Evolutionary conservation across 441 rosid genomes (phyloP).

Genomic region (Gossypium davidsonii): DNA sequence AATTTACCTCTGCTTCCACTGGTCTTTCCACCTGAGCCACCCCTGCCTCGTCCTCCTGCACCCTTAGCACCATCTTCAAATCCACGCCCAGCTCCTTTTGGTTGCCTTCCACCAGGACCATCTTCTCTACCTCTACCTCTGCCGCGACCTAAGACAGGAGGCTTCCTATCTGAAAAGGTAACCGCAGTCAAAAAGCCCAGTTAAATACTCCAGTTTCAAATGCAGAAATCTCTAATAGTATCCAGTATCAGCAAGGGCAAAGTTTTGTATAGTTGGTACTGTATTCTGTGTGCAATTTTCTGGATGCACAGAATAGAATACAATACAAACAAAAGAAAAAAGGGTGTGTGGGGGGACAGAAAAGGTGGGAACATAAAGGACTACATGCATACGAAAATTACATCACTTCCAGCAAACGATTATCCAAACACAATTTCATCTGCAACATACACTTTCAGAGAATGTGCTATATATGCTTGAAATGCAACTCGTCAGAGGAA

Average conservation of each 20-base stretch:
- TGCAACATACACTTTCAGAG: neutral
- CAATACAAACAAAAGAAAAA: neutral
- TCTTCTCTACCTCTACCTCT: constrained; percentile 77
- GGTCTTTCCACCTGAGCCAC: constrained; percentile 49
- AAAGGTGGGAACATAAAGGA: too few relatives aligned
- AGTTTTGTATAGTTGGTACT: neutral
- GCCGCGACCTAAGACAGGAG: constrained; percentile 75
- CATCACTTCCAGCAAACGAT: neutral
- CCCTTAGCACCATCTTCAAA: constrained; percentile 59
- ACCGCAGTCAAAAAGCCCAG: neutral
- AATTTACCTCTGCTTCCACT: constrained; percentile 50
- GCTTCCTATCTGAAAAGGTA: constrained; percentile 35
- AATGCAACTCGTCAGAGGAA: neutral
- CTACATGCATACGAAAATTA: neutral
- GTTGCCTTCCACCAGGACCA: constrained; percentile 50
- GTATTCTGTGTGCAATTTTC: neutral
- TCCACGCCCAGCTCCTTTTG: constrained; percentile 63
- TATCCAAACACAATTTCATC: neutral
- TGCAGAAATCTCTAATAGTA: neutral
- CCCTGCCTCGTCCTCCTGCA: constrained; percentile 57
- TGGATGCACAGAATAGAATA: neutral
- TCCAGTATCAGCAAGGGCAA: neutral
- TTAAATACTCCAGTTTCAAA: neutral
- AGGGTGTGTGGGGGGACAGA: neutral
- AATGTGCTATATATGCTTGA: neutral